Percentiles rank a stretch among this genome's conserved stretches.
Conservation (phyloP, 176 grass and related monocot species). For the Zea luxurians region DNA sequence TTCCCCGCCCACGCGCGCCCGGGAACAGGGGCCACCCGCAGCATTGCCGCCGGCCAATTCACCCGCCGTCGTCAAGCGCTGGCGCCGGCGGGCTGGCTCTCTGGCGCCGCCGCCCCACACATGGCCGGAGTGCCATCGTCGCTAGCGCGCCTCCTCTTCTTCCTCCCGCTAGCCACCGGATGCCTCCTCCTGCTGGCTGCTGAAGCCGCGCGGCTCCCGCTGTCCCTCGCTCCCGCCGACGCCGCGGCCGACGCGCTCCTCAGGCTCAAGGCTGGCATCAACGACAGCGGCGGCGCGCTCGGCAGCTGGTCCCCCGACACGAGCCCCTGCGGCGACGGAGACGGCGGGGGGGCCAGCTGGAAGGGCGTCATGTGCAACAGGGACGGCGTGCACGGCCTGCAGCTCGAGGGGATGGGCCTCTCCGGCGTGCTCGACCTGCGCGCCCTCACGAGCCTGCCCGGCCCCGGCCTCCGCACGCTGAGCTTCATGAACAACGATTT, state of each 20-base stretch:
- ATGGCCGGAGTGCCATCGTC: constrained; percentile 45
- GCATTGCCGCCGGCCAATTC: constrained; percentile 20
- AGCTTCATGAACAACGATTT: constrained; percentile 79
- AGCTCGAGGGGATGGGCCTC: constrained; percentile 70
- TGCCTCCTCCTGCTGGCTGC: not conserved
- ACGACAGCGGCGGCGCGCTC: constrained; percentile 36
- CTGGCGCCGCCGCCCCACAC: constrained; percentile 25
- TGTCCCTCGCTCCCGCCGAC: constrained; percentile 21
- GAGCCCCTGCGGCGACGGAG: constrained; percentile 53
- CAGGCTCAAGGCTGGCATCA: constrained; percentile 56
- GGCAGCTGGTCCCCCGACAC: constrained; percentile 52
- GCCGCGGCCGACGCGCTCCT: constrained; percentile 51
- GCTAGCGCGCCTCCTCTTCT: not conserved
- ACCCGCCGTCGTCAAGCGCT: constrained; percentile 61
- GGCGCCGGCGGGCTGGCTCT: constrained; percentile 56
- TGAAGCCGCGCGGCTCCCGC: constrained; percentile 29
- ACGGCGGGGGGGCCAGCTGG: constrained; percentile 34
- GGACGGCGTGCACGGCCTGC: constrained; percentile 56
- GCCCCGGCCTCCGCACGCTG: constrained; percentile 52
- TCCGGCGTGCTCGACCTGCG: constrained; percentile 61
- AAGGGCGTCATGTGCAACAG: constrained; percentile 67
- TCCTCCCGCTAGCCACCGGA: not conserved
- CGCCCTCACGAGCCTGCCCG: constrained; percentile 31
- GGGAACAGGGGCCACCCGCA: not conserved
- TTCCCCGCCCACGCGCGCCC: not conserved